These are phyloP conservation scores for Mortierella sp. DNA, from an alignment of 371 early-diverging fungal species.

Conservation along the genomic window DNA sequence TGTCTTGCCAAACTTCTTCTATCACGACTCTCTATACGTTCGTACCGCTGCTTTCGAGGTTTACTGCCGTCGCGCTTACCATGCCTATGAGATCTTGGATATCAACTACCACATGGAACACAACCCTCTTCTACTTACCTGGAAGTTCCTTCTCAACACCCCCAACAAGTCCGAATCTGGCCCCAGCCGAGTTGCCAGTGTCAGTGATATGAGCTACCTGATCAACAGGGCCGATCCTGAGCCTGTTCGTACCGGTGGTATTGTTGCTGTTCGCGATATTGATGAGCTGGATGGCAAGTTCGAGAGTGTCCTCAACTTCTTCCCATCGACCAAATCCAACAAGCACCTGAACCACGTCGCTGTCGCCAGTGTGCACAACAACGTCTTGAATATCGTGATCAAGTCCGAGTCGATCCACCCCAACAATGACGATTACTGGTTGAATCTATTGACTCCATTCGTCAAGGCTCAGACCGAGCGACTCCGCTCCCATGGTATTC, in stretches of 20 bases:
- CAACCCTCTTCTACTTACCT: slow-evolving; percentile 79
- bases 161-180: slow-evolving; percentile 63
- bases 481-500: slow-evolving; percentile 84
- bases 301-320: slow-evolving; percentile 69
- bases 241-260: slow-evolving; percentile 78
- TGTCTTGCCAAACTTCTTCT: slow-evolving; percentile 95
- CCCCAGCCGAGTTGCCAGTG: slow-evolving; percentile 79
- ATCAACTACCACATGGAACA: slow-evolving; percentile 82
- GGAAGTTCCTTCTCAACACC: slow-evolving; percentile 81
- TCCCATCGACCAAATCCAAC: slow-evolving; percentile 49
- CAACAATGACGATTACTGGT: slow-evolving; percentile 73
- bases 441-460: slow-evolving; percentile 70
- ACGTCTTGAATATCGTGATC: slow-evolving; percentile 77
- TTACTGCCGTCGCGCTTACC: slow-evolving; percentile 96
- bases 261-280: slow-evolving; percentile 70
- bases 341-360: slow-evolving; percentile 38
- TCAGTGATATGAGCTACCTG: slow-evolving; percentile 79
- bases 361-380: slow-evolving; percentile 43
- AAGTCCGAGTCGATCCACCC: slow-evolving; percentile 83
- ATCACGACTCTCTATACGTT: slow-evolving; percentile 82
- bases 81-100: slow-evolving; percentile 92
- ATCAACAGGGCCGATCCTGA: slow-evolving; percentile 74
- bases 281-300: slow-evolving; percentile 67
- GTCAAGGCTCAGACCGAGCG: slow-evolving; percentile 65
- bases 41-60: slow-evolving; percentile 94